Conservation (phyloP, 2,329 filamentous ascomycete genomes). For the Talaromyces marneffei region DNA sequence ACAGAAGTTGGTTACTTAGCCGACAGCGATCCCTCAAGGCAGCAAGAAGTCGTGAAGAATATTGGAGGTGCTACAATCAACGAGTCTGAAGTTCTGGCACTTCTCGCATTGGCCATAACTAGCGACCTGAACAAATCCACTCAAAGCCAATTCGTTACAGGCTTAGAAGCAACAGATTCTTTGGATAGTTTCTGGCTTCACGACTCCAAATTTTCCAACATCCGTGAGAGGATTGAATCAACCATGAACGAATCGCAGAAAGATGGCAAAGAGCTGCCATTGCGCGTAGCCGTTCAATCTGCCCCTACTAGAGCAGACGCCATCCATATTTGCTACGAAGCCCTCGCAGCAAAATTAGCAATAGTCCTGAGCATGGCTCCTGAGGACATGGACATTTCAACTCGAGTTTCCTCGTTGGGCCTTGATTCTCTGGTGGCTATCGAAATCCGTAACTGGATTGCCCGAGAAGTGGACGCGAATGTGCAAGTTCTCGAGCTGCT, state of each 20-base stretch:
- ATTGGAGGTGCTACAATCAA: constrained; percentile 18
- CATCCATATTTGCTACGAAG: not conserved
- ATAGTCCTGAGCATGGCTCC: not conserved
- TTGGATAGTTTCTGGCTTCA: constrained; percentile 8
- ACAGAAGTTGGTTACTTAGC: constrained; percentile 11
- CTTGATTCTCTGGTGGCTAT: constrained; percentile 29
- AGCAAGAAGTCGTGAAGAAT: constrained; percentile 23
- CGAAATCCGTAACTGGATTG: constrained; percentile 27
- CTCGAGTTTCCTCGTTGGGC: constrained; percentile 15
- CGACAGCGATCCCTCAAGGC: constrained; percentile 11
- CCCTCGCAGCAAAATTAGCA: constrained; percentile 3
- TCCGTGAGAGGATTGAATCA: constrained; percentile 29
- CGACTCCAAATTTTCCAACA: constrained; percentile 1
- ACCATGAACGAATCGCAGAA: constrained; percentile 14
- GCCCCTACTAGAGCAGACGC: constrained; percentile 4
- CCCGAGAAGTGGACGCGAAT: constrained; percentile 40
- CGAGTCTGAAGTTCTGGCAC: constrained; percentile 51
- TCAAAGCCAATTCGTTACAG: constrained; percentile 50
- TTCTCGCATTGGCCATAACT: constrained; percentile 48
- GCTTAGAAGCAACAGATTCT: constrained; percentile 37
- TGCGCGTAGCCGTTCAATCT: not conserved
- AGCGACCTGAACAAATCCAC: constrained; percentile 41
- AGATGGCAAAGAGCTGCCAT: not conserved
- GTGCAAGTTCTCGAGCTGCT: constrained; percentile 38
- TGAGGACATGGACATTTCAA: constrained; percentile 6